Evolutionary conservation across 2,329 filamentous ascomycete species (phyloP).

Genomic region (Acephala macrosclerotiorum): DNA sequence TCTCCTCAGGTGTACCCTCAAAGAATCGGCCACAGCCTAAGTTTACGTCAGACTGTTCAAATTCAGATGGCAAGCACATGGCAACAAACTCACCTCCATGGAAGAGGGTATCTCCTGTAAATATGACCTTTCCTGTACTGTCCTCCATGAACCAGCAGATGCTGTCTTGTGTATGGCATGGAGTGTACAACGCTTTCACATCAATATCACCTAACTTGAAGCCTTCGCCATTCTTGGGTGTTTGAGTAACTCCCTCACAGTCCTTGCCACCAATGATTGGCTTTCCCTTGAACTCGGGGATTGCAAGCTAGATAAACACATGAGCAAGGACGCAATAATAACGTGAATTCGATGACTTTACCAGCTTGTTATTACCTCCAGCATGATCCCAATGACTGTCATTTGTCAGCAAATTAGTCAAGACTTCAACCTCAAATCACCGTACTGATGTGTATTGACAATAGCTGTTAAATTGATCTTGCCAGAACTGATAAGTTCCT

Average conservation of each 20-base stretch:
- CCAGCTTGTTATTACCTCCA: slow-evolving; percentile 86
- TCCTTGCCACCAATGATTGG: slow-evolving; percentile 88
- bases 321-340: not conserved
- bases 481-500: slow-evolving; percentile 73
- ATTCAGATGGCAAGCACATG: not conserved
- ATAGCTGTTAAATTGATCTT: slow-evolving; percentile 87
- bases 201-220: slow-evolving; percentile 87
- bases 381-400: slow-evolving; percentile 90
- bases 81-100: slow-evolving; percentile 72
- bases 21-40: slow-evolving; percentile 94
- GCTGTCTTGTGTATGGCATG: slow-evolving; percentile 97
- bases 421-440: slow-evolving; percentile 23
- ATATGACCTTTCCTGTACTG: slow-evolving; percentile 78
- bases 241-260: slow-evolving; percentile 80
- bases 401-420: slow-evolving; percentile 20
- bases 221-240: slow-evolving; percentile 75
- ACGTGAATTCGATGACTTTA: slow-evolving; percentile 48
- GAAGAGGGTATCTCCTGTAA: slow-evolving; percentile 96
- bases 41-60: not conserved
- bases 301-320: slow-evolving; percentile 28
- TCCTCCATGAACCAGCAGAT: slow-evolving; percentile 96
- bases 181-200: slow-evolving; percentile 90
- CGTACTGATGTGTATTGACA: slow-evolving; percentile 96
- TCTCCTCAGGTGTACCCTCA: slow-evolving; percentile 87
- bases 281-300: slow-evolving; percentile 46